Evolutionary conservation across 2,329 filamentous ascomycete genomes (phyloP).

Genomic region (Aureobasidium uvarum): DNA sequence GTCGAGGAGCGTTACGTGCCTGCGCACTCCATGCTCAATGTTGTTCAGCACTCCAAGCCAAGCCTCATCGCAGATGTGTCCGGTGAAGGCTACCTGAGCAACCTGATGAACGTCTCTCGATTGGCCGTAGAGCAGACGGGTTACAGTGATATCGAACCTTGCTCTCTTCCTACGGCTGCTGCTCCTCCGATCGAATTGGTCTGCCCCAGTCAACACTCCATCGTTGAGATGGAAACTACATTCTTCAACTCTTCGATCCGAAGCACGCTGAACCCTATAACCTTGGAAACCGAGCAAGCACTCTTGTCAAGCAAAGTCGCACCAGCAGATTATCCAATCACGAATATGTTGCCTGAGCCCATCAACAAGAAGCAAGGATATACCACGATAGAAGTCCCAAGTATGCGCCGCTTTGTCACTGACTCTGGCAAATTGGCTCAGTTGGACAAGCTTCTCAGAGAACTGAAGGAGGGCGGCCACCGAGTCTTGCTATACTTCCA

Average conservation of each 20-base stretch:
- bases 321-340: conserved; percentile 60
- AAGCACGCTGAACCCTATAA: conserved; percentile 68
- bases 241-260: conserved; percentile 79
- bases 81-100: conserved; percentile 67
- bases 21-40: conserved; percentile 75
- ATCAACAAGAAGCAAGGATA: conserved; percentile 79
- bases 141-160: conserved; percentile 75
- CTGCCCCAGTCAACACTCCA: conserved; percentile 65
- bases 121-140: conserved; percentile 62
- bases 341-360: conserved; percentile 69
- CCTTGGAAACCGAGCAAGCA: conserved; percentile 64
- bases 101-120: conserved; percentile 75
- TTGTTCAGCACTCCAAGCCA: conserved; percentile 43
- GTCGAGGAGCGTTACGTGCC: conserved; percentile 63
- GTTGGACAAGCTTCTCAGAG: conserved; percentile 79
- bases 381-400: conserved; percentile 88
- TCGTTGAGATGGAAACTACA: conserved; percentile 65
- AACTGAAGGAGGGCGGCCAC: conserved; percentile 88
- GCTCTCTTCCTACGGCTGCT: conserved; percentile 71
- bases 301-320: conserved; percentile 73
- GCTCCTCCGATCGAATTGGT: conserved; percentile 83
- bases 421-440: conserved; percentile 95
- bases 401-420: conserved; percentile 96
- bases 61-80: conserved; percentile 61
- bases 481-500: conserved; percentile 98